These are phyloP conservation scores for Acacia melanoxylon DNA, from an alignment of 306 rosid genomes.

Conservation along the genomic window DNA sequence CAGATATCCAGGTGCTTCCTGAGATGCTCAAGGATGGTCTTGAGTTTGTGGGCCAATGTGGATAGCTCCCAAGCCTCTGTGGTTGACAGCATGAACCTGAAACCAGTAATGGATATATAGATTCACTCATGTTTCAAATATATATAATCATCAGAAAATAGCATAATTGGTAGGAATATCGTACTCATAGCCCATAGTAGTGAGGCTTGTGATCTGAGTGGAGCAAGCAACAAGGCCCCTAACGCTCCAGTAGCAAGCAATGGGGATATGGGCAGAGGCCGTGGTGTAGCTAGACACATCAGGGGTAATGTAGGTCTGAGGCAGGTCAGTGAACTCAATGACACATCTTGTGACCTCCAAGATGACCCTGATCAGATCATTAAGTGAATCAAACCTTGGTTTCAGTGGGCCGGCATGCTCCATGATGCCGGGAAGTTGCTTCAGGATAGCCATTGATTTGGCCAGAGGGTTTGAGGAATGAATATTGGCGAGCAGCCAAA, in stretches of 20 bases:
- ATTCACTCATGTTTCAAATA: background rate
- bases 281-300: constrained; percentile 36
- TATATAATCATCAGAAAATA: background rate
- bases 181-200: constrained; percentile 51
- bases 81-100: constrained; percentile 53
- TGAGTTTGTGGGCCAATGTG: constrained; percentile 62
- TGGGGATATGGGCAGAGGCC: constrained; percentile 41
- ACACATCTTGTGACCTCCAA: constrained; percentile 49
- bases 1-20: constrained; percentile 46
- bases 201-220: constrained; percentile 48
- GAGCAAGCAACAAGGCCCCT: constrained; percentile 48
- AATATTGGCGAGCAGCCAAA: constrained; percentile 53
- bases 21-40: constrained; percentile 53
- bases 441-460: constrained; percentile 53
- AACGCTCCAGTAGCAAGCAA: constrained; percentile 47
- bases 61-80: constrained; percentile 71
- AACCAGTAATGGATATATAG: background rate
- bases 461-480: constrained; percentile 46
- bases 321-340: constrained; percentile 45
- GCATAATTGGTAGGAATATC: constrained; percentile 12
- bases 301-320: constrained; percentile 34
- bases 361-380: constrained; percentile 39
- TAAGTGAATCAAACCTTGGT: constrained; percentile 55
- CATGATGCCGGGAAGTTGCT: constrained; percentile 50
- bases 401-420: constrained; percentile 33